These are phyloP conservation scores for Fusarium falciforme DNA, from an alignment of 2,329 filamentous ascomycete genomes.

Conservation along the genomic window DNA sequence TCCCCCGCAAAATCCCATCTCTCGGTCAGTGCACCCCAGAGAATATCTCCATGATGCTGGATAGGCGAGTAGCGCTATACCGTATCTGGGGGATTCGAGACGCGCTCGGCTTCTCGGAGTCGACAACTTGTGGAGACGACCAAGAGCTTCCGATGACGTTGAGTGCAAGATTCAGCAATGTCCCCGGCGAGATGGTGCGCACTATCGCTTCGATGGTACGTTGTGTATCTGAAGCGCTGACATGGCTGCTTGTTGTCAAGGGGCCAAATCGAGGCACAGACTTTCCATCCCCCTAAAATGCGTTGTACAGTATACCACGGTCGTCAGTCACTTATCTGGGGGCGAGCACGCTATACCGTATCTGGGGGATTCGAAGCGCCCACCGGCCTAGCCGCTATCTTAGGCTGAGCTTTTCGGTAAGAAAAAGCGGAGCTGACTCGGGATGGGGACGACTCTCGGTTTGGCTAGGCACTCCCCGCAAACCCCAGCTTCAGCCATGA, in stretches of 20 bases:
- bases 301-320: not conserved
- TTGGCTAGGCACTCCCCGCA: not conserved
- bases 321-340: not conserved
- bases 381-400: not conserved
- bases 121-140: not conserved
- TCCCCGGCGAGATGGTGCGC: not conserved
- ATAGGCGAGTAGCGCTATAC: not conserved
- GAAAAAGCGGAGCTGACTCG: slow-evolving; percentile 1
- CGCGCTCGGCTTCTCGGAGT: not conserved
- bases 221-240: not conserved
- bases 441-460: not conserved
- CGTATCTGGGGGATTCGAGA: slow-evolving; percentile 4
- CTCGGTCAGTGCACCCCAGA: not conserved
- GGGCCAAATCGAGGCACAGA: not conserved
- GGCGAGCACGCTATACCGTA: not conserved
- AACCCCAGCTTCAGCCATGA: not conserved
- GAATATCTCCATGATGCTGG: not conserved
- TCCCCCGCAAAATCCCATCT: not conserved
- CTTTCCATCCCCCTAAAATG: not conserved
- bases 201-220: not conserved
- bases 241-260: not conserved
- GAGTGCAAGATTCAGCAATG: not conserved
- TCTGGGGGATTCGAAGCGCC: slow-evolving; percentile 4
- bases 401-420: not conserved
- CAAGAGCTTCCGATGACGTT: not conserved